Evolutionary conservation across 78 protist genomes (phyloP).

Genomic region (Dictyostelium citrinum): DNA sequence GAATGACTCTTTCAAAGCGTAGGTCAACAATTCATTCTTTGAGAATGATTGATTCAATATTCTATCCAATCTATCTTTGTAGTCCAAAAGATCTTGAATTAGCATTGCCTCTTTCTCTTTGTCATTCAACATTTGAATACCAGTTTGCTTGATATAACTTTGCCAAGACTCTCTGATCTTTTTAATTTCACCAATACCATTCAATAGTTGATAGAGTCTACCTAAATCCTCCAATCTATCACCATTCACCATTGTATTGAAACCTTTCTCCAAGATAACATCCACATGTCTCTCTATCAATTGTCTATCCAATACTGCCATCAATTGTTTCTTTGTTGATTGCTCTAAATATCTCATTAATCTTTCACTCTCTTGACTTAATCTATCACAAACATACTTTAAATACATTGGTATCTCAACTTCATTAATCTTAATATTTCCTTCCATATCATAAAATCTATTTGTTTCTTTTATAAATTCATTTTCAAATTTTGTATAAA

Average conservation of each 20-base stretch:
- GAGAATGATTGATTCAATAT: slow-evolving; percentile 60
- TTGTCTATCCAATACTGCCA: slow-evolving; percentile 31
- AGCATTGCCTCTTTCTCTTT: slow-evolving; percentile 65
- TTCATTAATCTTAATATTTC: not conserved
- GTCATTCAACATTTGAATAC: slow-evolving; percentile 79
- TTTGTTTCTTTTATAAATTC: slow-evolving; percentile 73
- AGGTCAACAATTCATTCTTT: slow-evolving; percentile 27
- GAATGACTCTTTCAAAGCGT: slow-evolving; percentile 88
- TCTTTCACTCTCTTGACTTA: slow-evolving; percentile 82
- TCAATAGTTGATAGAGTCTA: slow-evolving; percentile 16
- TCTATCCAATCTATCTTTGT: slow-evolving; percentile 61
- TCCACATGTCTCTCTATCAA: slow-evolving; percentile 75
- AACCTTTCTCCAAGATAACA: slow-evolving; percentile 68
- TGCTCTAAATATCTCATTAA: slow-evolving; percentile 58
- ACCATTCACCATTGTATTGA: slow-evolving; percentile 24
- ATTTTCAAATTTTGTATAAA: slow-evolving; percentile 53
- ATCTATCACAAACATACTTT: slow-evolving; percentile 72
- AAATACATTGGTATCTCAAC: slow-evolving; percentile 79
- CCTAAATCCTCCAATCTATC: slow-evolving; percentile 57
- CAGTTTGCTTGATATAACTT: slow-evolving; percentile 61
- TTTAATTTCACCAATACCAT: slow-evolving; percentile 26
- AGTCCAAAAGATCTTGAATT: slow-evolving; percentile 83
- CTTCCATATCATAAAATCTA: slow-evolving; percentile 80
- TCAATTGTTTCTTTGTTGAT: slow-evolving; percentile 42
- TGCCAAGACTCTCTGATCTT: slow-evolving; percentile 24